A percentile compares a stretch with the other conserved stretches of the same genome.
Evolutionary conservation across 371 early-diverging fungal species (phyloP).

Genomic region (Mortierella sp.): DNA sequence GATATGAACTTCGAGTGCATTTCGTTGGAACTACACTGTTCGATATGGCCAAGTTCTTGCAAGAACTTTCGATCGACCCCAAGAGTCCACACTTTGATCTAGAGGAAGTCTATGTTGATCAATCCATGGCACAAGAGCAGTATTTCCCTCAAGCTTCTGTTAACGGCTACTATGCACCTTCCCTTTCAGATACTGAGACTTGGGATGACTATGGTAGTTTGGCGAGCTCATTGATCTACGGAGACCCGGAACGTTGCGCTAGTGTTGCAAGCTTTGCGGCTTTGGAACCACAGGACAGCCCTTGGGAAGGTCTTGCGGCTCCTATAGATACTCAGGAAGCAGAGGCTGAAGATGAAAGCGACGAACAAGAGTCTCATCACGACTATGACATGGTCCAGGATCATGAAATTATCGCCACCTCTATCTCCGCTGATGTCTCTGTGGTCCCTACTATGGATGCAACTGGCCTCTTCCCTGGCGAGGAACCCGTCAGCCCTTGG

Average conservation of each 20-base stretch:
- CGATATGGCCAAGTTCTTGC: slow-evolving; percentile 42
- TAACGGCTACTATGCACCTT: slow-evolving; percentile 31
- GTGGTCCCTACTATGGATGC: background rate
- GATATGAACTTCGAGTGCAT: slow-evolving; percentile 51
- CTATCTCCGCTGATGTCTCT: background rate
- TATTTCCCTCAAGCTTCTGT: slow-evolving; percentile 50
- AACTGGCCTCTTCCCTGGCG: slow-evolving; percentile 14
- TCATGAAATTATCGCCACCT: slow-evolving; percentile 3
- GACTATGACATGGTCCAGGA: slow-evolving; percentile 10
- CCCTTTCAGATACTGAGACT: slow-evolving; percentile 37
- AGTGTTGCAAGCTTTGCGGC: slow-evolving; percentile 40
- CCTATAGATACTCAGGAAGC: background rate
- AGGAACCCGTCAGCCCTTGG: slow-evolving; percentile 27
- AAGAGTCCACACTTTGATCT: slow-evolving; percentile 52
- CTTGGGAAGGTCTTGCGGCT: slow-evolving; percentile 36
- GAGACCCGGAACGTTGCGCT: slow-evolving; percentile 36
- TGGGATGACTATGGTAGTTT: slow-evolving; percentile 45
- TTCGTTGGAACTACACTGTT: slow-evolving; percentile 47
- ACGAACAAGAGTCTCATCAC: background rate
- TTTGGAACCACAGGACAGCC: slow-evolving; percentile 30
- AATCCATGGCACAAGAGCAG: slow-evolving; percentile 14
- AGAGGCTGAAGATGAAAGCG: background rate
- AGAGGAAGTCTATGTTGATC: slow-evolving; percentile 33
- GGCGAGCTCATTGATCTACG: slow-evolving; percentile 41
- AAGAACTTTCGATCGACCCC: slow-evolving; percentile 39